These are phyloP conservation scores for Plasmodium sp. DNA, from an alignment of 169 alveolate genomes.

Conservation along the genomic window DNA sequence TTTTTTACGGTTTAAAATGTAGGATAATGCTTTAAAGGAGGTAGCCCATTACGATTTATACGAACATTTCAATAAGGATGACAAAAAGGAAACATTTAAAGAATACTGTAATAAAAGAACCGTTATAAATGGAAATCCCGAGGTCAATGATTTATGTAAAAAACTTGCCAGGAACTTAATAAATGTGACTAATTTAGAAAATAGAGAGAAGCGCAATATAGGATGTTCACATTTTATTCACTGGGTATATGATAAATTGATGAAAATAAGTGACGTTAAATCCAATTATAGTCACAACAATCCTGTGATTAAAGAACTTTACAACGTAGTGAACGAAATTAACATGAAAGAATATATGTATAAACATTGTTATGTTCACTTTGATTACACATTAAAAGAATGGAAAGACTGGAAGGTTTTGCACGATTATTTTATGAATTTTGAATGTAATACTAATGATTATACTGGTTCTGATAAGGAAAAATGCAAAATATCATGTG, in stretches of 20 bases:
- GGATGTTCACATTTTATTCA: neutral
- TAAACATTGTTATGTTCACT: neutral
- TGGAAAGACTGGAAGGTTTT: neutral
- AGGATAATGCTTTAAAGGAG: neutral
- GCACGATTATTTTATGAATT: neutral
- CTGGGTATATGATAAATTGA: neutral
- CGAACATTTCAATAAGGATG: neutral
- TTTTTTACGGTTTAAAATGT: neutral
- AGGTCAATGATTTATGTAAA: neutral
- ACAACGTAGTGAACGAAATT: neutral
- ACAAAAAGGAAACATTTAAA: neutral
- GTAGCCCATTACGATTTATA: neutral
- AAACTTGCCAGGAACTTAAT: neutral
- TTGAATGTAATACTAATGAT: neutral
- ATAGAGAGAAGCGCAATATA: neutral
- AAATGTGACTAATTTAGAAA: neutral
- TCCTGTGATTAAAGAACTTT: neutral
- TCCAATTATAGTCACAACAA: neutral
- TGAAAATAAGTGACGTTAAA: neutral
- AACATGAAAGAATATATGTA: neutral
- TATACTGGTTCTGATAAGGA: neutral
- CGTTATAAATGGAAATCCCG: neutral
- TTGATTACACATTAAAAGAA: neutral
- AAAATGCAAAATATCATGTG: neutral
- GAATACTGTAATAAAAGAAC: neutral